Conservation (phyloP, 106 monocot species). For the Phalaenopsis equestris region DNA sequence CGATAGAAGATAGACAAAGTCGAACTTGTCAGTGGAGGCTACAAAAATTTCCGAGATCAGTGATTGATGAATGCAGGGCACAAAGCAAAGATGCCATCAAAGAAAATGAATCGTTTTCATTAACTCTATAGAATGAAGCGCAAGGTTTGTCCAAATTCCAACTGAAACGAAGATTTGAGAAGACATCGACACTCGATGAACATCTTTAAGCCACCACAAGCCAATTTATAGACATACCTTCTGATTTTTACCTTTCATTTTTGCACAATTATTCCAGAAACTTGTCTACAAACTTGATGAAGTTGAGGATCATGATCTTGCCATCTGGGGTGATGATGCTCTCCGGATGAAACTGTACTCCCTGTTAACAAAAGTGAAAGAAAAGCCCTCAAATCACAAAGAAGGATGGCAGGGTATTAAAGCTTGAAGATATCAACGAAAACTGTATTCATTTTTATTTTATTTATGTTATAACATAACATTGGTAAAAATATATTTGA, state of each 20-base stretch:
- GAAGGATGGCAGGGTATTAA: not conserved
- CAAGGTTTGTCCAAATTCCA: not conserved
- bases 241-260: not conserved
- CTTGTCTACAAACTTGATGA: constrained; percentile 48
- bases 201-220: not conserved
- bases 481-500: too few relatives aligned
- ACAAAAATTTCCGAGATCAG: too few relatives aligned
- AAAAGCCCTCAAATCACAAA: not conserved
- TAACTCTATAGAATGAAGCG: not conserved
- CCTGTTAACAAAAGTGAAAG: constrained; percentile 22
- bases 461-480: not conserved
- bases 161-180: not conserved
- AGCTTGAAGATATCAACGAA: not conserved
- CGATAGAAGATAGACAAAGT: too few relatives aligned
- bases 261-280: constrained; percentile 5
- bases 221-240: not conserved
- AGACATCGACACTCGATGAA: not conserved
- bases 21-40: not conserved
- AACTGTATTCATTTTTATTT: not conserved
- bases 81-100: not conserved
- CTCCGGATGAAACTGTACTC: constrained; percentile 85
- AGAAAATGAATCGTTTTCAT: not conserved
- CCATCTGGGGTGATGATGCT: constrained; percentile 72
- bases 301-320: constrained; percentile 53
- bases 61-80: too few relatives aligned